Evolutionary conservation across 345 rosid genomes (phyloP), one percentile per base, ranked within the genome.

Genomic region (Pugionium cornutum): DNA sequence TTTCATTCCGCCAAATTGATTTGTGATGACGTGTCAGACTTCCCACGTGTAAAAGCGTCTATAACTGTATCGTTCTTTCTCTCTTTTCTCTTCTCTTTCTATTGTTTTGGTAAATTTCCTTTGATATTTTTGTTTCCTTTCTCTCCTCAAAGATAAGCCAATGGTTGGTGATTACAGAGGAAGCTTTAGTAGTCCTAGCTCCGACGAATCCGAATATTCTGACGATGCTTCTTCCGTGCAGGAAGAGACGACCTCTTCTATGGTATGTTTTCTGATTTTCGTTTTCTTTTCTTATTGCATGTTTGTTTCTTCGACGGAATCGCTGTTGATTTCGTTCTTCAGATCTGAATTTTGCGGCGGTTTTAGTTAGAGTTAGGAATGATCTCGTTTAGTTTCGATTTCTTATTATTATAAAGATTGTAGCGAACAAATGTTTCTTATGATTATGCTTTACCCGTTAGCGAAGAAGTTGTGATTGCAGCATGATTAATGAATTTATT

Each of bases 11-110:
- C 33, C 18, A 71, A 37, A 27, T 39, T 45, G 56, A 37, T 51
- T 6, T 44, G 43, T 28, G 32, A 9, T 75, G 91, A 87, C 88
- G 82, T 87, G 90, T 80, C 80, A 70, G 0, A 4, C 2, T 5
- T 30, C 76, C 83, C 87, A 86, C 95, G 89, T 87, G 92, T 80
- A 66, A 80, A 85, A 84, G 89, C 47, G 76, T 64, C 67, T 81
- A 78, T 89, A 85, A 76, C 82, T 83, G 86, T 79, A 65, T 6
- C 78, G 58, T 62, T 63, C 82, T 71, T 69, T 77, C 9, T 25
- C 9, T 49, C 53, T 29, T 1, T 11, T 9, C n/a, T 9, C 4
- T 3, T 53, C 42, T 39, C 35, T 48, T 36, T 37, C 25, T 6
- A 32, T n/a, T 2, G 29, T 7, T 34, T 34, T 34, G 5, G 5